Percentiles rank a stretch among this genome's conserved stretches.
phyloP scores from a whole-genome alignment of 2,329 filamentous ascomycete genomes.

The Colletotrichum spinosum region DNA sequence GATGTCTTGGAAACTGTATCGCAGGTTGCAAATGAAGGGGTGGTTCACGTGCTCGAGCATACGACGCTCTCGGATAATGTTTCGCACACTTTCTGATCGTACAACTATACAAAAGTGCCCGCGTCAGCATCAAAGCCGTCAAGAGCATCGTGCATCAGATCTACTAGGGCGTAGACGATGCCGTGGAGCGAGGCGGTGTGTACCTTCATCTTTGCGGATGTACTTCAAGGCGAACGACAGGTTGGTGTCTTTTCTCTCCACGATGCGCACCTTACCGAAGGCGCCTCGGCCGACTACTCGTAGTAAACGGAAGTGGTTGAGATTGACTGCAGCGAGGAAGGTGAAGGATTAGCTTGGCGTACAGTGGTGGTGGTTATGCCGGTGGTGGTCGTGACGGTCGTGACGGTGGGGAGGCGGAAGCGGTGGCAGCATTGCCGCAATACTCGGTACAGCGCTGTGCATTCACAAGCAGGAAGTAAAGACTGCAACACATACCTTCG shows the following conservation, averaged over 20 bases:
- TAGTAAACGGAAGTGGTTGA: slow-evolving; percentile 96
- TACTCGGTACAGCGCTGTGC: slow-evolving; percentile 11
- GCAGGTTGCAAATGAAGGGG: slow-evolving; percentile 96
- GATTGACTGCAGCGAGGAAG: slow-evolving; percentile 74
- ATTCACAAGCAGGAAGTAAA: slow-evolving; percentile 8
- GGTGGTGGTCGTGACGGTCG: slow-evolving; percentile 3
- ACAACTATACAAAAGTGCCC: slow-evolving; percentile 72
- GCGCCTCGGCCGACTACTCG: slow-evolving; percentile 97
- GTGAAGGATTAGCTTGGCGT: slow-evolving; percentile 28
- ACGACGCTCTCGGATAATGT: slow-evolving; percentile 95
- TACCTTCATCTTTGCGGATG: slow-evolving; percentile 98
- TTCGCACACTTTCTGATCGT: slow-evolving; percentile 95
- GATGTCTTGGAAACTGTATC: slow-evolving; percentile 99
- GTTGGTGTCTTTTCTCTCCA: slow-evolving; percentile 95
- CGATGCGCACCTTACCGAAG: slow-evolving; percentile 98
- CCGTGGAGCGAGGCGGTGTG: slow-evolving; percentile 17
- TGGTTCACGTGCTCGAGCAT: slow-evolving; percentile 99
- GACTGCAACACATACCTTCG: slow-evolving; percentile 74
- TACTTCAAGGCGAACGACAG: slow-evolving; percentile 97
- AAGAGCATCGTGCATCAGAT: slow-evolving; percentile 3
- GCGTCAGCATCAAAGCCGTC: slow-evolving; percentile 25
- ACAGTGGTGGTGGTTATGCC: not conserved
- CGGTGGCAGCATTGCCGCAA: slow-evolving; percentile 1
- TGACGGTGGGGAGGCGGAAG: not conserved
- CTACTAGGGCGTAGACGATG: slow-evolving; percentile 6